Conservation (phyloP, 768 basidiomycete genomes). For the Xanthoconium purpureum region DNA sequence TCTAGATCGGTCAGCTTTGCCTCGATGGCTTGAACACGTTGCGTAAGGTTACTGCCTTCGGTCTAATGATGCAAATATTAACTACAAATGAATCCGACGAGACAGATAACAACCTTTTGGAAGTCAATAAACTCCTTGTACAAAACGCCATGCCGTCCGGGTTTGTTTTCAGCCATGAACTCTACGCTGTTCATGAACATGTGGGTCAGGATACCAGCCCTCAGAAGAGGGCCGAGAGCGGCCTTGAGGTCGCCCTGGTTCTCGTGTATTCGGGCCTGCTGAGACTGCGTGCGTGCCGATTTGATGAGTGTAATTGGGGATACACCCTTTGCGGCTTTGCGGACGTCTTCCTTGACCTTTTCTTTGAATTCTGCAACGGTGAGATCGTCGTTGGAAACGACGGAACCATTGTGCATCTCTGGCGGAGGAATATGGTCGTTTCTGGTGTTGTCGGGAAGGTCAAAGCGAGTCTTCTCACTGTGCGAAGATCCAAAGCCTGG, state of each 20-base stretch:
- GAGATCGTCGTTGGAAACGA: conserved; percentile 25
- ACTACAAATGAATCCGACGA: conserved; percentile 1
- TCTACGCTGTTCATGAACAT: conserved; percentile 61
- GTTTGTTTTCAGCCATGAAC: conserved; percentile 46
- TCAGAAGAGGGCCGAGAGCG: conserved; percentile 59
- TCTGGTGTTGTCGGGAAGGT: conserved; percentile 15
- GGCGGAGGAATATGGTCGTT: conserved; percentile 11
- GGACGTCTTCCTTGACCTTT: conserved; percentile 45
- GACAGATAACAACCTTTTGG: conserved; percentile 49
- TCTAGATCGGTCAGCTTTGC: conserved; percentile 46
- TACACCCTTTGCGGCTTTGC: conserved; percentile 53
- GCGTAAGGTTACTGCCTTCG: conserved; percentile 38
- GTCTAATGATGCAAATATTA: conserved; percentile 28
- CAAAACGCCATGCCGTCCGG: conserved; percentile 51
- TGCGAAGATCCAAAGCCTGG: conserved; percentile 31
- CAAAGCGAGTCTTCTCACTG: conserved; percentile 18
- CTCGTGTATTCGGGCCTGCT: conserved; percentile 51
- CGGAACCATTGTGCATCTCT: conserved; percentile 42
- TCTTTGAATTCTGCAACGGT: conserved; percentile 49
- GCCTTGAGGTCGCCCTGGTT: conserved; percentile 55
- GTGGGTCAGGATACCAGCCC: conserved; percentile 55
- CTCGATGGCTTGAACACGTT: conserved; percentile 45
- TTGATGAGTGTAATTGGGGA: conserved; percentile 61
- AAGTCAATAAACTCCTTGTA: conserved; percentile 65
- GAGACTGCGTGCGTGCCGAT: conserved; percentile 56